Base-by-base conservation (phyloP, 768 basidiomycete genomes). In the Pleurotus giganteus region DNA sequence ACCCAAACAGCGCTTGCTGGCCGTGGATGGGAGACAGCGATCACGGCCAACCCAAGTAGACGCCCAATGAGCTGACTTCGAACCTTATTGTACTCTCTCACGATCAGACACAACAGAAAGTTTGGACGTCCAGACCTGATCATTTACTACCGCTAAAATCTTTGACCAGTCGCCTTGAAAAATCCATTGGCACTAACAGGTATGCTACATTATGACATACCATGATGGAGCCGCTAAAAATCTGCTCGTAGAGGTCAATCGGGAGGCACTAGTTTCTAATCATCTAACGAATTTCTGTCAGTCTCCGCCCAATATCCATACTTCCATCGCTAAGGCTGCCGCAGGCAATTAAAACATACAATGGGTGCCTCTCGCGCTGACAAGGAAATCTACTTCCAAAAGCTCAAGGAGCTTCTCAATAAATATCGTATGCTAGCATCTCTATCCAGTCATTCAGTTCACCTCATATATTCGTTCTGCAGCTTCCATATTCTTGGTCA, bases 401-500 rank as follows among this genome's bases (percentile, higher is more conserved):
- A 97, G 80, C 87, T 98, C 74, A 91, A 88, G 82, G 88, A 91
- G 67, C 88, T 98, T 66, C 80, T 99, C 65, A 76, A 83, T 73
- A 86, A 90, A 73, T 95, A 89, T 73, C 82, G 94, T 97, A 60
- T 67, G 91, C n/a, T 82, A 28, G 2, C 15, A 31, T n/a, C 12
- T 24, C 3, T 29, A 37, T 23, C 28, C 17, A n/a, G 12, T 23
- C 32, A n/a, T n/a, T 26, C 17, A 9, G 37, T 23, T 37, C 53
- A 36, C n/a, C 32, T 56, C 37, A 57, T 45, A 23, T 34, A 63
- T 32, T 28, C 41, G 43, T 32, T 31, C 17, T 47, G n/a, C 62
- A 97, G 95, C 93, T 66, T 96, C 96, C 56, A 93, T 99, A 77
- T 98, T 99, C 82, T 66, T 98, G 61, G 96, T 98, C 79, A 98